Base-by-base conservation (phyloP, 2,329 filamentous ascomycete genomes). In the Beauveria sp. region DNA sequence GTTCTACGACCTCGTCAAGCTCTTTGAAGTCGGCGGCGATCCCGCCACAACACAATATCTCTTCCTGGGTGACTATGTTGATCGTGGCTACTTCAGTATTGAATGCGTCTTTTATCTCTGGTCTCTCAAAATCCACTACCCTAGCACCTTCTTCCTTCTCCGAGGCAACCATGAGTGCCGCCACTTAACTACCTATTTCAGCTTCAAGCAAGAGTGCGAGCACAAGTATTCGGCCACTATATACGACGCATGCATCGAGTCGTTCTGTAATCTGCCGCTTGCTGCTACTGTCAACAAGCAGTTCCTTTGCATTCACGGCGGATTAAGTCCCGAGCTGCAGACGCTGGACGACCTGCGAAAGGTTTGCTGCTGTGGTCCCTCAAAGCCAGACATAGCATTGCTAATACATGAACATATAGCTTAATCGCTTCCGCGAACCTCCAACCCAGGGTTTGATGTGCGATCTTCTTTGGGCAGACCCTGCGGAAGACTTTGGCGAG, bases 241-340 rank as follows among this genome's bases (percentile, higher is more conserved):
- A 63, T 99, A 99, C 74, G 93, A 99, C 71, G 93, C 94, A 61
- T 97, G 94, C 79, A 96, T 97, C 86, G 92, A 97, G 66, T 96
- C 94, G 0, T 99, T 99, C 82, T 99, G 94, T 78, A 84, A 88
- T 65, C 80, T 99, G 65, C 94, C 94, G 37, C 80, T 99, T 68
- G 94, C 94, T 61, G 94, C 94, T 34, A 87, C 99, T 67, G 99
- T 99, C 94, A 99, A 99, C 85, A 99, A 99, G 82, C 94, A 99
- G 75, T 99, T 99, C 76, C 80, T 99, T 67, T 99, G 94, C 74
- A 97, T 99, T 68, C 94, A 99, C 73, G 94, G 94, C 70, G 94
- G 94, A 64, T 79, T 99, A 67, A 97, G 92, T 73, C 94, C 94
- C 5, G 94, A 99, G 76, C 79, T 99, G 64, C 93, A 97, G 75